Base-by-base conservation (phyloP, 176 grass and related monocot species). In the Musa troglodytarum region DNA sequence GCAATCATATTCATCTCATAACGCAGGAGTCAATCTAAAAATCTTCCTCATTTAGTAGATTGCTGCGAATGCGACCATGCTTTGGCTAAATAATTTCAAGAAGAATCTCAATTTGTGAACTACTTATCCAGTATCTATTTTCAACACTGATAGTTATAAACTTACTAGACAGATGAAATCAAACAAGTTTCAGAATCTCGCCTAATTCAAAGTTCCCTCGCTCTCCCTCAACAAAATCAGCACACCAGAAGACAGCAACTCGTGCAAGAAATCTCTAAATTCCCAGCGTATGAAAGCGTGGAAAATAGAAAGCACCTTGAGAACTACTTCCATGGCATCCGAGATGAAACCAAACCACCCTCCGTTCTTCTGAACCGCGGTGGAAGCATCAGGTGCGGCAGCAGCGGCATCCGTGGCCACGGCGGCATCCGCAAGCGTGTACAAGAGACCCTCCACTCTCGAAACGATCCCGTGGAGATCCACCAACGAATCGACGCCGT, bases 301-400 rank as follows among this genome's bases (percentile, higher is more conserved):
- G 77, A 59, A 19, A 54, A 73, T 49, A 57, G 55, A 26, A 68
- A 52, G 15, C 65, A 98, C 90, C 90, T 99, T 99, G 71, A 94
- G 95, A 9, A 99, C 86, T 52, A 92, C 76, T 84, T 99, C 95
- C 88, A 99, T 77, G 52, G 82, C 78, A 12, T 99, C 90, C 72
- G 90, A 89, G 63, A 99, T 99, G 84, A 99, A 94, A 22, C 88
- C 95, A 68, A 99, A 99, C 90, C 95, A 99, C 0, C 95, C 90
- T 9, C 88, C 86, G 75, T 78, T 99, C 81, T 99, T 91, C 84
- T 89, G 84, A 22, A n/a, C 84, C 11, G 69, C 49, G 0, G 75
- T 34, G 43, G 76, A 78, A 3, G 83, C 79, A 12, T 84, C 90
- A 7, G 58, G 80, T 24, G 75, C 71, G 17, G 81, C 52, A 7